Evolutionary conservation across 2,329 filamentous ascomycete species (phyloP), one percentile per base, ranked within the genome.

Genomic region (Microdochium bolleyi): DNA sequence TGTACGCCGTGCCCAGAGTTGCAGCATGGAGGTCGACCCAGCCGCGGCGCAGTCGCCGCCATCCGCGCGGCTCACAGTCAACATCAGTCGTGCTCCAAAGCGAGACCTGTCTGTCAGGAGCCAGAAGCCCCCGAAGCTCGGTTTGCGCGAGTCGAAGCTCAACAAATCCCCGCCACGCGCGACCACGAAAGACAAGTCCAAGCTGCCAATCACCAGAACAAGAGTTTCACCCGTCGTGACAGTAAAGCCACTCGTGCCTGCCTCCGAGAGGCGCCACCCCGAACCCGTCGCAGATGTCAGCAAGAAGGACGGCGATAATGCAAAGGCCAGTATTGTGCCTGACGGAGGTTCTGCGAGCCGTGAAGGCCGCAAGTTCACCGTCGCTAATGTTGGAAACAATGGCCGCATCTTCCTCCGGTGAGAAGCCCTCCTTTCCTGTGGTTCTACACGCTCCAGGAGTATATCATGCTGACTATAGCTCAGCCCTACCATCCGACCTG

Each of bases 391-490:
- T 55, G 88, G 88, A 24, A 88, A 90, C 65, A 90, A 91, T 69
- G 88, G 88, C 38, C 84, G 85, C 65, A 89, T 92, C 68, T 92
- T 90, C 68, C 67, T 92, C 59, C 88, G 87, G 87, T 92, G 82
- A 64, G 80, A 19, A 19, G 7, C 16, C 16, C 19, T 41, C n/a
- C n/a, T 16, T 16, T 8, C 4, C 13, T 41, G 7, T 7, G 14
- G 13, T 41, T 16, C 4, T 41, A 41, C 7, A 16, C 21, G 16
- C n/a, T n/a, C n/a, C n/a, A 44, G 16, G 34, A n/a, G 38, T 50
- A 52, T 48, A 52, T n/a, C n/a, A n/a, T n/a, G n/a, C 59, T 61
- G 52, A 64, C 54, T 30, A 22, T 55, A 48, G 49, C 51, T 54
- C 60, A 86, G 83, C 62, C 83, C 83, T 53, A 79, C 79, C 48